A percentile compares a stretch with the other conserved stretches of the same genome.
These are phyloP conservation scores for Penicillium ucsense DNA, from an alignment of 495 filamentous ascomycete species.

Conservation along the genomic window DNA sequence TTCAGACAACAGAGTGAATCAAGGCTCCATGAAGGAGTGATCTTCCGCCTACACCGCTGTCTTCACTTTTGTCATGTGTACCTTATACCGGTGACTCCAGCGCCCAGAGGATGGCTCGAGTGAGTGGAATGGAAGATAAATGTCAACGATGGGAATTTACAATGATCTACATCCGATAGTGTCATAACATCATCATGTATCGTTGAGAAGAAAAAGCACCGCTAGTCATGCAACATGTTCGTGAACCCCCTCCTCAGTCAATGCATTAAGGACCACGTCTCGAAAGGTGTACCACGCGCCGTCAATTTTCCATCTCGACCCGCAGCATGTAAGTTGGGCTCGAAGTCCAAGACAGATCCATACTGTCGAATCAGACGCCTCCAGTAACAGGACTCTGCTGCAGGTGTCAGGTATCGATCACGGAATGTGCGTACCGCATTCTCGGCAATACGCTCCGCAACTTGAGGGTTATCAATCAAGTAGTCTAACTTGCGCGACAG, in stretches of 20 bases:
- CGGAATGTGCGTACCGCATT: constrained; percentile 45
- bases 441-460: constrained; percentile 46
- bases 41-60: too few species aligned
- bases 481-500: constrained; percentile 42
- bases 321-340: constrained; percentile 25
- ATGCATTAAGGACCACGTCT: constrained; percentile 29
- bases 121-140: too few species aligned
- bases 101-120: too few species aligned
- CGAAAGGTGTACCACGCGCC: constrained; percentile 27
- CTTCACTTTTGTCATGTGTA: too few species aligned
- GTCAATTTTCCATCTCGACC: constrained; percentile 18
- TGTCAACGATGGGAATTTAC: too few species aligned
- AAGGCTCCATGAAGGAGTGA: too few species aligned
- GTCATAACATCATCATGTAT: too few species aligned
- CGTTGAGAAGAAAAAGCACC: neutral
- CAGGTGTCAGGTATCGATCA: constrained; percentile 50
- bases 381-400: constrained; percentile 55
- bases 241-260: neutral
- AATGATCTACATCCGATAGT: too few species aligned
- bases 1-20: too few species aligned
- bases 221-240: neutral
- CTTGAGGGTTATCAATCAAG: constrained; percentile 37
- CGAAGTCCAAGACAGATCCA: constrained; percentile 33
- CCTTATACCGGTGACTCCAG: too few species aligned
- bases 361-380: constrained; percentile 41